Evolutionary conservation across 2,329 filamentous ascomycete species (phyloP), one percentile per base, ranked within the genome.

Genomic region (Madurella fahalii): DNA sequence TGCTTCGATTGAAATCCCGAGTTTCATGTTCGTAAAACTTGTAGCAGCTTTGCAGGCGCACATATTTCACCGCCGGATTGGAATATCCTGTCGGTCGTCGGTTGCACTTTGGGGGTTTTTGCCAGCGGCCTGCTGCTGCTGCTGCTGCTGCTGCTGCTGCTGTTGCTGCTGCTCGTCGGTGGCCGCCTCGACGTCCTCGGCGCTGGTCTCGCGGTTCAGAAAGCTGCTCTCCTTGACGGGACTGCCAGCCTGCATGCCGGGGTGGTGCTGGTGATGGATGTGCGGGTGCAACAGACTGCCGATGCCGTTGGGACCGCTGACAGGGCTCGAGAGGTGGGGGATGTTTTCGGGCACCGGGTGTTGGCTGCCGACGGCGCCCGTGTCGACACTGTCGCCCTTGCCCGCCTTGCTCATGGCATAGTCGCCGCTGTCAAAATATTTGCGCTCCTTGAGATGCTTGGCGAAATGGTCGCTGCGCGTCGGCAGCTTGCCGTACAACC

Each of bases 401-500:
- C 94, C 94, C 57, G 94, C 94, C 79, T 96, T 96, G 73, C 89
- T 93, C 76, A 96, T 89, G 68, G 92, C 92, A 68, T 96, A 96
- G 77, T 96, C 91, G 68, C 91, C 92, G 57, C 89, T 94, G 78
- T 96, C 91, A 74, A 96, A 96, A 78, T 96, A 96, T 78, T 95
- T 99, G 78, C 94, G 92, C 73, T 97, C 94, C 82, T 96, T 96
- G 70, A 97, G 84, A 71, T 97, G 95, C 80, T 97, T 97, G 79
- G 95, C 91, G 66, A 97, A 86, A 68, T 96, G 83, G 73, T 96
- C 93, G 72, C 92, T 95, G 73, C 94, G 94, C 74, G 89, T 95
- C 61, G 94, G 94, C 58, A 97, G 86, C 77, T 97, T 97, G 75
- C 94, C 94, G 74, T 99, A 99, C 62, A 97, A 86, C 63, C 92